Conservation (phyloP, 352 stramenopile genomes). For the Phytophthora vignae region DNA sequence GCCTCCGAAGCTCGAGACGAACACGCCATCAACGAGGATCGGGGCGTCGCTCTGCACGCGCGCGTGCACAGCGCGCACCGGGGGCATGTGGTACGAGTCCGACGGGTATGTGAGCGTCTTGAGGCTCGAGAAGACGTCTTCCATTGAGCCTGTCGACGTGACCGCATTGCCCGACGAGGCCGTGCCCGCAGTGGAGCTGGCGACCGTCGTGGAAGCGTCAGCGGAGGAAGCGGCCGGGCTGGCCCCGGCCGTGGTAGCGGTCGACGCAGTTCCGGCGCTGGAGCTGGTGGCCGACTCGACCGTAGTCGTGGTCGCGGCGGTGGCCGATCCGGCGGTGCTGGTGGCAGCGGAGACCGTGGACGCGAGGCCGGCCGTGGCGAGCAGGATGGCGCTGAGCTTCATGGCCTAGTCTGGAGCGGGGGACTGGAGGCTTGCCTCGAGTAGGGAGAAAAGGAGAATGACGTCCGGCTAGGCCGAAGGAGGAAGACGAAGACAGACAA, state of each 20-base stretch:
- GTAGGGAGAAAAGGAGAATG: constrained; percentile 46
- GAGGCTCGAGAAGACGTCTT: constrained; percentile 42
- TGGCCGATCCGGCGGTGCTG: background rate
- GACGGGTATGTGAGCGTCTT: constrained; percentile 38
- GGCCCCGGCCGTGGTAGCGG: constrained; percentile 3
- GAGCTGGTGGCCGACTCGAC: constrained; percentile 13
- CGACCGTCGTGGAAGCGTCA: background rate
- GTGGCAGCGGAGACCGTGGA: constrained; percentile 22
- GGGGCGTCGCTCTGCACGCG: constrained; percentile 78
- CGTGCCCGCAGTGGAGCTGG: background rate
- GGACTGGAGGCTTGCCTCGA: constrained; percentile 40
- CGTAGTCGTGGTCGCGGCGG: background rate
- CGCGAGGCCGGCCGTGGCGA: constrained; percentile 19
- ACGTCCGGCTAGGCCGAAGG: background rate
- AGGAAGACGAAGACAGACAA: background rate
- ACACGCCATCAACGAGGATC: constrained; percentile 58
- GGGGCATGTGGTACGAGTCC: constrained; percentile 67
- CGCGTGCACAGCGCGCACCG: constrained; percentile 69
- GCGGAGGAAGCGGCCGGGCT: constrained; percentile 12
- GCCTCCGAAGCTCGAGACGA: constrained; percentile 68
- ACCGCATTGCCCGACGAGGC: too few relatives aligned
- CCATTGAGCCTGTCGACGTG: constrained; percentile 4
- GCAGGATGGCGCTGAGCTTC: constrained; percentile 37
- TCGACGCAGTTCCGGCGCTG: constrained; percentile 1
- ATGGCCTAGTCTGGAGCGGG: constrained; percentile 15